phyloP scores from a whole-genome alignment of 129 eudicot genomes.

The Artemisia tridentata region DNA sequence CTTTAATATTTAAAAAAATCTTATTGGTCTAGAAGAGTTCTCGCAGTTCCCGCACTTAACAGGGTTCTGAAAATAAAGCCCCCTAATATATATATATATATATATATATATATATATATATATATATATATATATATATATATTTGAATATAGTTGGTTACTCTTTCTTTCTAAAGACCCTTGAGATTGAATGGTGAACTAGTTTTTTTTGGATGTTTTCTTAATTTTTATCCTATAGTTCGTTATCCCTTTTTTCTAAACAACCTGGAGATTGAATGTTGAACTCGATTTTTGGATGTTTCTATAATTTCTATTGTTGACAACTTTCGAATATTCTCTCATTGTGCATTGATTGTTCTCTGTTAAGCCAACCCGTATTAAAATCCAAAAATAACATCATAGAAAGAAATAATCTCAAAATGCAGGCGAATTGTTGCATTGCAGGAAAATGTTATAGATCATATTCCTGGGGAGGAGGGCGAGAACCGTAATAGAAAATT shows the following conservation, averaged over 20 bases:
- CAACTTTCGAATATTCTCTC: not conserved
- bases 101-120: no score
- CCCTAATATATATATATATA: no score
- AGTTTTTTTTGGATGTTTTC: not conserved
- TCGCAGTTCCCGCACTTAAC: no score
- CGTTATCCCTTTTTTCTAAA: not conserved
- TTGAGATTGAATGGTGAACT: not conserved
- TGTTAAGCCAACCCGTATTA: not conserved
- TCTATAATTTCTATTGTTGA: no score
- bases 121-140: no score
- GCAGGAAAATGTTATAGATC: conserved; percentile 70
- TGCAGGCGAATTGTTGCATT: conserved; percentile 89
- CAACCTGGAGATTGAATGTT: no score
- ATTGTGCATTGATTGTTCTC: not conserved
- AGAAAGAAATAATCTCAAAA: conserved; percentile 35
- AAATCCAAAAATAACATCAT: conserved; percentile 34
- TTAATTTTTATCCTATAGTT: not conserved
- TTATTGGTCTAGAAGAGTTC: no score
- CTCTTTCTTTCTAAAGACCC: not conserved
- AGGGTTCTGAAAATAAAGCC: no score
- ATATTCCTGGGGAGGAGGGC: conserved; percentile 78
- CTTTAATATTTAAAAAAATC: no score
- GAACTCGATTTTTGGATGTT: no score
- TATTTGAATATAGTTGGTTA: no score
- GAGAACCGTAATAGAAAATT: conserved; percentile 22